Evolutionary conservation across 83 land plant species (phyloP).

Genomic region (Picea engelmannii): DNA sequence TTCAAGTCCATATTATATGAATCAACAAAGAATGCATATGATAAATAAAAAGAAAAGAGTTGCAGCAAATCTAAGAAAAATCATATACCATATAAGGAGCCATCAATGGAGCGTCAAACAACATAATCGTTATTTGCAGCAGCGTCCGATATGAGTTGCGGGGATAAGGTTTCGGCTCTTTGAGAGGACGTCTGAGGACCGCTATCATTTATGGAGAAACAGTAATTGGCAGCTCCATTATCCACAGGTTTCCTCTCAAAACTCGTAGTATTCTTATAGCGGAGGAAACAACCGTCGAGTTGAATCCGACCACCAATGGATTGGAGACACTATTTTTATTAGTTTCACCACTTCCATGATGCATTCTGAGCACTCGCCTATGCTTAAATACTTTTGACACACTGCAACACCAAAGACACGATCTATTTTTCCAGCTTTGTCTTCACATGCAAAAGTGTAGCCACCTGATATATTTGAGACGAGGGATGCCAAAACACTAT

Average conservation of each 20-base stretch:
- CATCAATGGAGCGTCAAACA: not conserved
- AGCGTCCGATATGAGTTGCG: not conserved
- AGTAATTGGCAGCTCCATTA: too few relatives aligned
- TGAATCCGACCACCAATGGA: not conserved
- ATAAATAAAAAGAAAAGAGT: not conserved
- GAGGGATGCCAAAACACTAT: not conserved
- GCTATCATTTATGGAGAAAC: too few relatives aligned
- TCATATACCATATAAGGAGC: not conserved
- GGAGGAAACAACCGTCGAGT: not conserved
- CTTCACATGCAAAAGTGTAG: not conserved
- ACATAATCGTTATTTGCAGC: not conserved
- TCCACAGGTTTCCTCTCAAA: not conserved
- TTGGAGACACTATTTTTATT: not conserved
- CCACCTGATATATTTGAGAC: not conserved
- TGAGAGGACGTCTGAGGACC: too few relatives aligned
- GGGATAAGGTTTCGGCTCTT: not conserved
- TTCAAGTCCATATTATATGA: too few relatives aligned
- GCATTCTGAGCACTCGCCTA: not conserved
- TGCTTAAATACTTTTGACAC: not conserved
- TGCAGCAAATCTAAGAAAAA: not conserved
- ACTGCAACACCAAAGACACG: not conserved
- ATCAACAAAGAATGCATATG: too few relatives aligned
- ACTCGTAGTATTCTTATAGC: not conserved
- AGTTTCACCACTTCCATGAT: not conserved
- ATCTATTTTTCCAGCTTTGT: not conserved